phyloP scores from a whole-genome alignment of 352 stramenopile species.

The Pythium apleroticum region DNA sequence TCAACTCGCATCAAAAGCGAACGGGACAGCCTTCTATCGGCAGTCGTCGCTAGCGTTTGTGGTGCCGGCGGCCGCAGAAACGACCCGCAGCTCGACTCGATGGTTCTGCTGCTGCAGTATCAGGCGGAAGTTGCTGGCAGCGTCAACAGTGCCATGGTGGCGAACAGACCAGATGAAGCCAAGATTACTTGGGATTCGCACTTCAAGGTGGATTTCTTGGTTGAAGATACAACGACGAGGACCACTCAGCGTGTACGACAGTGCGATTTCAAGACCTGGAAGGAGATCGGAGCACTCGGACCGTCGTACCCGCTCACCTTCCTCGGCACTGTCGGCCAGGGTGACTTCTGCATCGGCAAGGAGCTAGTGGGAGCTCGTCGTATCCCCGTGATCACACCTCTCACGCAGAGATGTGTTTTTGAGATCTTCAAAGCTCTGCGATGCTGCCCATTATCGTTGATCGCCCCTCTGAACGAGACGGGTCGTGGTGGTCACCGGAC shows the following conservation, averaged over 20 bases:
- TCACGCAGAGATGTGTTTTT: slow-evolving; percentile 55
- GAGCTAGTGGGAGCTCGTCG: slow-evolving; percentile 47
- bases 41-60: not conserved
- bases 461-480: slow-evolving; percentile 21
- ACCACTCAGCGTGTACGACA: not conserved
- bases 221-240: slow-evolving; percentile 21
- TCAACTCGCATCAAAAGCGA: not conserved
- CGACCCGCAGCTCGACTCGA: slow-evolving; percentile 15
- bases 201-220: slow-evolving; percentile 23
- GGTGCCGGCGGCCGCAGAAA: not conserved
- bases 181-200: slow-evolving; percentile 17
- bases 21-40: not conserved
- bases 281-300: slow-evolving; percentile 11
- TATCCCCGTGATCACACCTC: slow-evolving; percentile 38
- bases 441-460: slow-evolving; percentile 30
- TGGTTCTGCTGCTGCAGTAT: slow-evolving; percentile 12
- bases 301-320: slow-evolving; percentile 20
- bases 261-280: slow-evolving; percentile 10
- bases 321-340: slow-evolving; percentile 34
- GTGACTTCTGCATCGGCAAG: slow-evolving; percentile 43
- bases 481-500: slow-evolving; percentile 5
- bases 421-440: slow-evolving; percentile 45
- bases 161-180: not conserved
- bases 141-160: not conserved
- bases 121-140: slow-evolving; percentile 15